A percentile compares a stretch with the other conserved stretches of the same genome.
Conservation (phyloP, 2,329 filamentous ascomycete species). For the Aspergillus sp. region DNA sequence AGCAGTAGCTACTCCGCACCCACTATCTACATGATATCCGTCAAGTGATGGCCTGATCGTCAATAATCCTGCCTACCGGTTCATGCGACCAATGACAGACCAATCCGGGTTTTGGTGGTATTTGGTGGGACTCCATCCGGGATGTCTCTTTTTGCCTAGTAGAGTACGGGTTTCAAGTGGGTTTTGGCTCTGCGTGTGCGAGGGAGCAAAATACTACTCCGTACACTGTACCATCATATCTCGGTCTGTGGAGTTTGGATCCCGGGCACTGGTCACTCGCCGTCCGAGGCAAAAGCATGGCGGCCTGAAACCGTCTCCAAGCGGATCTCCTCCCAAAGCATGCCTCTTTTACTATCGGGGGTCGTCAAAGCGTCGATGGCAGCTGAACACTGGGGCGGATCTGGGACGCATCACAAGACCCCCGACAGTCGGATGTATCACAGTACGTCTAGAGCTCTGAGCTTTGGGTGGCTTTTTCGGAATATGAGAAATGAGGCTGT, state of each 20-base stretch:
- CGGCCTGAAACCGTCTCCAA: background rate
- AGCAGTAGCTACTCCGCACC: background rate
- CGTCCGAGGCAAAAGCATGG: background rate
- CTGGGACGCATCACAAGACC: conserved; percentile 6
- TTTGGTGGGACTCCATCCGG: background rate
- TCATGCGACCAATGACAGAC: background rate
- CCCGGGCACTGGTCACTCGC: background rate
- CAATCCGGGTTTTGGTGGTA: background rate
- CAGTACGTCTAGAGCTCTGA: background rate
- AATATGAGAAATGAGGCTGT: background rate
- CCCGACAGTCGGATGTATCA: conserved; percentile 2
- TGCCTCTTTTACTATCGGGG: conserved; percentile 1
- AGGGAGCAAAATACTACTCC: background rate
- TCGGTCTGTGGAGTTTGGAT: background rate
- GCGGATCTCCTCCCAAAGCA: background rate
- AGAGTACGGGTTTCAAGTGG: background rate
- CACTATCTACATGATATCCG: background rate
- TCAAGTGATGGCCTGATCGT: conserved; percentile 5
- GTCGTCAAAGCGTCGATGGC: conserved; percentile 6
- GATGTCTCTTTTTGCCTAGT: background rate
- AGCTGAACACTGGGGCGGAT: conserved; percentile 4
- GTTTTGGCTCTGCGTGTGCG: background rate
- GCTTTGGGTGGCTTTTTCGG: background rate
- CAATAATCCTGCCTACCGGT: background rate
- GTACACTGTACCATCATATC: background rate